A percentile compares a stretch with the other conserved stretches of the same genome.
Evolutionary conservation across 2,329 filamentous ascomycete species (phyloP).

Genomic region (Botrytis medusae): DNA sequence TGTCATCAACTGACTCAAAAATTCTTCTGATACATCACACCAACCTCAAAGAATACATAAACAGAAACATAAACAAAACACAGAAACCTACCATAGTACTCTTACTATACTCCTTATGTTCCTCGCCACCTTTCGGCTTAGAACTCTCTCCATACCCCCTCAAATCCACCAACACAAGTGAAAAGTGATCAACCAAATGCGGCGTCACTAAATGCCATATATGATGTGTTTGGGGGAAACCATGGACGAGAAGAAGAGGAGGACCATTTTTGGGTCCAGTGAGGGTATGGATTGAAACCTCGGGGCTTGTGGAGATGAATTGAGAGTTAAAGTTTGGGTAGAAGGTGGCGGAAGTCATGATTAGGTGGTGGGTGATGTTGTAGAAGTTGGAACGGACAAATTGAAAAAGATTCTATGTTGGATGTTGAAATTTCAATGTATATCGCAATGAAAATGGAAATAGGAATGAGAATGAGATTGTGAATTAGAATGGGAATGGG

Average conservation of each 20-base stretch:
- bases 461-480: background rate
- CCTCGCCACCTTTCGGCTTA: constrained; percentile 41
- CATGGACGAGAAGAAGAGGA: constrained; percentile 50
- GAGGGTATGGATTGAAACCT: background rate
- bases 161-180: constrained; percentile 49
- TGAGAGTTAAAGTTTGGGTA: constrained; percentile 2
- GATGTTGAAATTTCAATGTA: background rate
- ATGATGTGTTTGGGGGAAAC: constrained; percentile 52
- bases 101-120: constrained; percentile 45
- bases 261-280: constrained; percentile 32
- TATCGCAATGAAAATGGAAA: background rate
- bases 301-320: background rate
- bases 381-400: background rate
- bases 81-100: constrained; percentile 46
- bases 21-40: background rate
- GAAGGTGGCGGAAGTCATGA: background rate
- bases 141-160: constrained; percentile 54
- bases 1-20: background rate
- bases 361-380: background rate
- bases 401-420: background rate
- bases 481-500: background rate
- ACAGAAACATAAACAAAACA: background rate
- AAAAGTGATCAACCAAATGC: constrained; percentile 44
- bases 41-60: background rate
- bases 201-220: constrained; percentile 52